Conservation (phyloP, 2,329 filamentous ascomycete genomes). For the Neopestalotiopsis sp. region DNA sequence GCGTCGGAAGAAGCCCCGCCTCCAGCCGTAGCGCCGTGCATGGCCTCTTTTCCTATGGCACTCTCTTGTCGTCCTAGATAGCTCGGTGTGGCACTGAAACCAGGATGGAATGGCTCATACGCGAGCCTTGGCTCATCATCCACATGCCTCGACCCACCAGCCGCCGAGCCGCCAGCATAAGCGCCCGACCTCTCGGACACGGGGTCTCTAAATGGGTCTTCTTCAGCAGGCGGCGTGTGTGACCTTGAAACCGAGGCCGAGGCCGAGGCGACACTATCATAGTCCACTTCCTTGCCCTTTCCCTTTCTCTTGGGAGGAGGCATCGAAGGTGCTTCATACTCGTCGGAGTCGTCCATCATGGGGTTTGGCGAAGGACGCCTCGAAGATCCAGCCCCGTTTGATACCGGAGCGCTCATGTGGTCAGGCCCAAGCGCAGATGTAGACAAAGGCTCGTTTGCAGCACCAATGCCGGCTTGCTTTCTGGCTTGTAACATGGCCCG, state of each 20-base stretch:
- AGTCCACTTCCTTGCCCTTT: conserved; percentile 37
- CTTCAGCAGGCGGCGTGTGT: conserved; percentile 32
- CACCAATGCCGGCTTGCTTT: conserved; percentile 53
- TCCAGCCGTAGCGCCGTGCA: conserved; percentile 44
- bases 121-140: conserved; percentile 33
- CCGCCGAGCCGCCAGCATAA: conserved; percentile 26
- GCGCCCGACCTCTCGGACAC: conserved; percentile 24
- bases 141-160: conserved; percentile 24
- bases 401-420: conserved; percentile 9
- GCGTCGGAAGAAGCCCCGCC: background rate
- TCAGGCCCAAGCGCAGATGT: conserved; percentile 3
- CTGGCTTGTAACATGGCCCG: conserved; percentile 72
- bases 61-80: conserved; percentile 46
- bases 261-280: conserved; percentile 28
- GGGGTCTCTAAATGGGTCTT: conserved; percentile 42
- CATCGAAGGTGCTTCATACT: conserved; percentile 33
- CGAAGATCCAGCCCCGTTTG: conserved; percentile 16
- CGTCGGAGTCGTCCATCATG: conserved; percentile 4
- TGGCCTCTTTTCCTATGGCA: conserved; percentile 44
- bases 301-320: conserved; percentile 32
- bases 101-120: conserved; percentile 41
- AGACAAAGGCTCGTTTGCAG: conserved; percentile 23
- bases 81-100: conserved; percentile 38
- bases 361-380: conserved; percentile 15
- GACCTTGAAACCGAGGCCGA: conserved; percentile 33